Base-by-base conservation (phyloP, 1,284 basidiomycete species). In the Quambalaria eucalypti region DNA sequence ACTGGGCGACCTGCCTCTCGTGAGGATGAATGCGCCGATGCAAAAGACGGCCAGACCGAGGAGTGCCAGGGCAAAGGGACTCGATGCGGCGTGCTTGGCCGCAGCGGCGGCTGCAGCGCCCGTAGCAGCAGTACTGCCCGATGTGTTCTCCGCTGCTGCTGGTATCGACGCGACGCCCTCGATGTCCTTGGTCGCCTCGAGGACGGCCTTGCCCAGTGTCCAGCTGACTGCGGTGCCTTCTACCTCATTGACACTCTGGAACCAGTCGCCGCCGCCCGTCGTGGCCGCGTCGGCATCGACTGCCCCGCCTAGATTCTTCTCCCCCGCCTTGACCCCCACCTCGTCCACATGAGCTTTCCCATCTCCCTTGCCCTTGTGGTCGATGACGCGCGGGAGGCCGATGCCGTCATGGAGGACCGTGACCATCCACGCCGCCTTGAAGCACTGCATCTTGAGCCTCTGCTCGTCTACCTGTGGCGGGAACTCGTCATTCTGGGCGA, bases 341-440 rank as follows among this genome's bases (percentile, higher is more conserved):
- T 69, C 54, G 49, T 67, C 62, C 16, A 68, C 62, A 38, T 73
- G 70, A 23, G 62, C 54, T 19, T 57, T 64, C 33, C 64, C 69
- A 29, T 69, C 67, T 28, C 65, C 66, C n/a, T 61, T 52, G 28
- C 66, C 68, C 28, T 61, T 61, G 2, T 82, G 80, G 74, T 96
- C 92, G 44, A 89, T 66, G 30, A 96, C 85, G 29, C 95, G 83
- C 10, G 95, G 95, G 71, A 99, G 84, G 14, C 90, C 91, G 53
- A 99, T 87, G 25, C 93, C 95, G 70, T 96, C 89, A 71, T 98
- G 93, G 3, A 99, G 78, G 25, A 99, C 87, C 71, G 96, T 97
- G 55, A 87, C 85, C 56, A 99, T 83, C 95, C 95, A 99, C 1
- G 93, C 92, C 1, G 93, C 90, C 76, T 99, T 99, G 85, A 99